Evolutionary conservation across 163 green algal genomes (phyloP), one percentile per base, ranked within the genome.

Genomic region (Scenedesmus sp.): DNA sequence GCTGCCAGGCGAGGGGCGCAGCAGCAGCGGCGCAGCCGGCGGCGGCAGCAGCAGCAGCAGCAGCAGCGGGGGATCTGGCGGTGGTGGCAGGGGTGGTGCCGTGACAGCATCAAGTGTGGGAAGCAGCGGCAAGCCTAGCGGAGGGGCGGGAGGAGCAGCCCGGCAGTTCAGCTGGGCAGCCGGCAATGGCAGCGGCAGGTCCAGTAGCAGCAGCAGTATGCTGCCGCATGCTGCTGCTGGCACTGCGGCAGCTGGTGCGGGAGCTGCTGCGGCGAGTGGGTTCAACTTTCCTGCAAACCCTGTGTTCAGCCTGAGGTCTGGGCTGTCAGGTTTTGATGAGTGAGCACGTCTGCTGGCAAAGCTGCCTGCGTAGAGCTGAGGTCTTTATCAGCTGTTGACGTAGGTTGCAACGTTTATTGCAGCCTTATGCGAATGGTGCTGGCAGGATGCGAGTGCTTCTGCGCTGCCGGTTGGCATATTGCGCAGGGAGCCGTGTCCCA

Each of bases 221-320:
- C 60, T 26, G 52, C 34, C 18, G 54, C 18, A 84, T n/a, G 62
- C 67, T 57, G 62, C 84, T 46, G 84, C 59, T 62, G 84, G n/a
- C 60, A 52, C 77, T 6, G 73, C 87, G 64, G 87, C 23, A 4
- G 46, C 87, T 74, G 87, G 73, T 73, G 87, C 56, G 23, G 87
- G 73, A 52, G 66, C 67, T 34, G 87, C 87, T 56, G 87, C 87
- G 52, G 84, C 59, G 12, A 34, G 26, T 64, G 62, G n/a, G 34
- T 62, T 70, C 62, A 55, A 34, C 13, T 79, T 56, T 54, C 23
- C 16, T 85, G 60, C 54, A 18, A 85, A 59, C 26, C 87, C 87
- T 2, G 87, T 91, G 74, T 91, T 91, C 34, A 91, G 87, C 59
- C 60, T 91, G 76, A 86, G 87, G 26, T 23, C 56, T n/a, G 83